Conservation (phyloP, 2,329 filamentous ascomycete species). For the Clonostachys rosea region DNA sequence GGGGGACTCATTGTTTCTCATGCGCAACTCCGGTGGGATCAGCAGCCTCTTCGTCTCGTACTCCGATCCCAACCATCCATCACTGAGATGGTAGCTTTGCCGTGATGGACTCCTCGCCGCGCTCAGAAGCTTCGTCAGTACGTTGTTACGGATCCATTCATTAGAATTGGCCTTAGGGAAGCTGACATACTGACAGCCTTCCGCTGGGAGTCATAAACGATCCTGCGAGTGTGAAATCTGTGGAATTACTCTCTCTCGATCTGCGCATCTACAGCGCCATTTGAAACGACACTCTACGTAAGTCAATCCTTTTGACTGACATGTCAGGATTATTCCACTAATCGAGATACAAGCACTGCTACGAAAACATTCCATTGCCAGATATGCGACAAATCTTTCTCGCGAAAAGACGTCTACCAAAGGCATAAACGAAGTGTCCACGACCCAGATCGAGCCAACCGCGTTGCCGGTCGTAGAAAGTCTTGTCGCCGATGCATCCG, state of each 20-base stretch:
- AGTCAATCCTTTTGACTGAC: background rate
- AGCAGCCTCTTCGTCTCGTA: no score
- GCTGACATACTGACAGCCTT: background rate
- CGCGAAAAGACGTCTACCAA: slow-evolving; percentile 16
- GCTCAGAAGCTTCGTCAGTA: background rate
- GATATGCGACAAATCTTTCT: slow-evolving; percentile 4
- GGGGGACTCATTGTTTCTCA: no score
- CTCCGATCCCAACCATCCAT: no score
- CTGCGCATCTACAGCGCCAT: background rate
- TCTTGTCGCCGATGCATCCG: slow-evolving; percentile 19
- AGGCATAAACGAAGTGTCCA: slow-evolving; percentile 17
- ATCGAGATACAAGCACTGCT: background rate
- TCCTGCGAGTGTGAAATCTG: background rate
- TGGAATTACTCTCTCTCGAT: background rate
- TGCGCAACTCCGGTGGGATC: no score
- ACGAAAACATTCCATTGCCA: background rate
- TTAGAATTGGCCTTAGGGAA: background rate
- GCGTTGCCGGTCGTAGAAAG: slow-evolving; percentile 9
- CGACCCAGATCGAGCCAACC: slow-evolving; percentile 6
- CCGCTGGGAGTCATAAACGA: background rate
- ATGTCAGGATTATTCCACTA: background rate
- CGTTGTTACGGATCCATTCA: background rate
- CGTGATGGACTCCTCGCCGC: background rate
- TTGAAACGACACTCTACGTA: background rate
- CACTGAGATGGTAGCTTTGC: no score